phyloP scores from a whole-genome alignment of 176 grass and related monocot genomes.

The Puya raimondii region DNA sequence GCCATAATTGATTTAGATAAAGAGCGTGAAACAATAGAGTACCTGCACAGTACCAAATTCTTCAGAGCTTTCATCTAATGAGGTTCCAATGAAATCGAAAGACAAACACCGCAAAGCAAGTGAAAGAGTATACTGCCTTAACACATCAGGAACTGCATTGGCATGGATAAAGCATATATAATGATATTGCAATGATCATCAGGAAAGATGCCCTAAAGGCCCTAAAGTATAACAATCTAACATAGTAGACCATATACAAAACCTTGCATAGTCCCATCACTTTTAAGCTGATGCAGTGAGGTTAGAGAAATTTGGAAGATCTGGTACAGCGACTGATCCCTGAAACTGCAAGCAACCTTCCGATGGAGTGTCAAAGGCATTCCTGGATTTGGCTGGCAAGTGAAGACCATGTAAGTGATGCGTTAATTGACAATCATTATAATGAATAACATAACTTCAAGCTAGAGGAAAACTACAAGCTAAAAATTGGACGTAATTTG shows the following conservation, averaged over 20 bases:
- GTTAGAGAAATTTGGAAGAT: conserved; percentile 98
- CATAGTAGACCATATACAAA: conserved; percentile 21
- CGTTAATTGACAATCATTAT: neutral
- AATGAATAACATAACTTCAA: neutral
- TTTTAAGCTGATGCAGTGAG: conserved; percentile 84
- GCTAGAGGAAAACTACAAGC: neutral
- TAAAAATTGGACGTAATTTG: neutral
- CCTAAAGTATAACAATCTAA: conserved; percentile 5
- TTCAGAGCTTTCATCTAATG: conserved; percentile 97
- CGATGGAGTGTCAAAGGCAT: conserved; percentile 64
- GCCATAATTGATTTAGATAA: neutral
- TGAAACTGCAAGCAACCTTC: conserved; percentile 75
- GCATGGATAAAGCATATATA: conserved; percentile 17
- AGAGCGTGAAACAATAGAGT: conserved; percentile 17
- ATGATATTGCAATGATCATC: neutral
- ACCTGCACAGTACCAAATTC: conserved; percentile 99
- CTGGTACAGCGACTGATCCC: conserved; percentile 90
- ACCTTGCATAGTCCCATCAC: conserved; percentile 63
- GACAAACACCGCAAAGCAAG: conserved; percentile 95
- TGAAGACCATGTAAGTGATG: neutral
- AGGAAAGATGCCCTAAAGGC: neutral
- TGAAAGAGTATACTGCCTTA: conserved; percentile 68
- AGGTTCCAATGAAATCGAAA: conserved; percentile 95
- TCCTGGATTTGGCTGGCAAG: conserved; percentile 42
- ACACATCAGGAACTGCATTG: conserved; percentile 55